Evolutionary conservation across 148 eudicot genomes (phyloP), one percentile per base, ranked within the genome.

Genomic region (Rhododendron vialii): DNA sequence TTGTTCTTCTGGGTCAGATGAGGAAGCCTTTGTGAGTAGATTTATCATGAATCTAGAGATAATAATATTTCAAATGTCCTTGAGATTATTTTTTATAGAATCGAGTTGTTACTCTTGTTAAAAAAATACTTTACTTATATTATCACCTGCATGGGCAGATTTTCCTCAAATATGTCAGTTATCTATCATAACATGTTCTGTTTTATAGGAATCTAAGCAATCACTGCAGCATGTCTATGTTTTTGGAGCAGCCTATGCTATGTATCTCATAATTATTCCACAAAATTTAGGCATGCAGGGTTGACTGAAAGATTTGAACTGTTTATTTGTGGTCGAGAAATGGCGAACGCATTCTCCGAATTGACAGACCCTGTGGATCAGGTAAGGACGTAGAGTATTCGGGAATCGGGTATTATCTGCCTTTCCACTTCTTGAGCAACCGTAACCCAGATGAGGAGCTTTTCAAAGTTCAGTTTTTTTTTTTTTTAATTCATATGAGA

Each of bases 241-340:
- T 43, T 78, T 59, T 18, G 45, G 20, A 78, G 55, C 63, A 78
- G 77, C 51, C 77, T 71, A 45, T 33, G 45, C 38, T 82, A 75
- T 76, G 38, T 20, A 53, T 82, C 88, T 87, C 59, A 65, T 51
- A 65, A 48, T 38, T 75, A 51, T 63, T 26, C 48, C 53, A 79
- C 79, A 47, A 55, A 77, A 73, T 83, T 86, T 90, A 95, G 98
- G 87, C 89, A 89, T 86, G 89, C 90, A 57, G 99, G 99, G 43
- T 91, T 96, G 90, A 95, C 99, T 57, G 99, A 96, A 93, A 94
- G 99, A 92, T 96, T 96, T 88, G 99, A 96, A 90, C 90, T 96
- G 78, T 96, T 95, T 89, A 93, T 96, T 63, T 96, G 98, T 93
- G 99, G 99, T 47, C 98, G 99, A 69, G 98, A 96, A 82, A 85